A percentile compares a stretch with the other conserved stretches of the same genome.
Conservation (phyloP, 306 rosid species). For the Sindora glabra region DNA sequence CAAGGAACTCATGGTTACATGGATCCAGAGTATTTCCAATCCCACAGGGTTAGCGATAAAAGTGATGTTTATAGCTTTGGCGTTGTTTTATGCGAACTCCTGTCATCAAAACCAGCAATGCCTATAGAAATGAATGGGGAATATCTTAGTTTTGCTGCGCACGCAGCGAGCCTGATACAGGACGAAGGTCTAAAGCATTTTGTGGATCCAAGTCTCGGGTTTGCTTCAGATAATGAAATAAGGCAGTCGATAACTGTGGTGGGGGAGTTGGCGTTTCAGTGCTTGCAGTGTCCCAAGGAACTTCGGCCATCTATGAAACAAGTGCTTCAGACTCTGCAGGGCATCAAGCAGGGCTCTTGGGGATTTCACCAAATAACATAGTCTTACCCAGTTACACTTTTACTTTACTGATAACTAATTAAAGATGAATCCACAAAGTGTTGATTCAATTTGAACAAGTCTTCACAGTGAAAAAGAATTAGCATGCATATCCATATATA, state of each 20-base stretch:
- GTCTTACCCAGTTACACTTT: too few relatives aligned
- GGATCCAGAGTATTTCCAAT: conserved; percentile 52
- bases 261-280: conserved; percentile 60
- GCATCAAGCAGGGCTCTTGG: conserved; percentile 21
- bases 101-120: conserved; percentile 51
- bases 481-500: too few relatives aligned
- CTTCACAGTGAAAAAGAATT: too few relatives aligned
- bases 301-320: conserved; percentile 46
- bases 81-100: conserved; percentile 51
- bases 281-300: conserved; percentile 47
- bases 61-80: conserved; percentile 73
- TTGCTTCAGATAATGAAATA: conserved; percentile 18
- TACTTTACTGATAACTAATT: too few relatives aligned
- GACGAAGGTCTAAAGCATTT: conserved; percentile 27
- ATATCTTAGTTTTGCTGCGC: conserved; percentile 33
- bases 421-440: too few relatives aligned
- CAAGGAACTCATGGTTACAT: conserved; percentile 62
- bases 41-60: conserved; percentile 44
- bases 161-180: conserved; percentile 42
- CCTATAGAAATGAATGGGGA: conserved; percentile 40
- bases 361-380: conserved; percentile 12
- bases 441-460: too few relatives aligned
- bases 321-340: conserved; percentile 30
- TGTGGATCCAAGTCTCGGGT: conserved; percentile 39
- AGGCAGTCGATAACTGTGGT: conserved; percentile 28